Evolutionary conservation across 495 filamentous ascomycete species (phyloP).

Genomic region (Oidiodendron maius): DNA sequence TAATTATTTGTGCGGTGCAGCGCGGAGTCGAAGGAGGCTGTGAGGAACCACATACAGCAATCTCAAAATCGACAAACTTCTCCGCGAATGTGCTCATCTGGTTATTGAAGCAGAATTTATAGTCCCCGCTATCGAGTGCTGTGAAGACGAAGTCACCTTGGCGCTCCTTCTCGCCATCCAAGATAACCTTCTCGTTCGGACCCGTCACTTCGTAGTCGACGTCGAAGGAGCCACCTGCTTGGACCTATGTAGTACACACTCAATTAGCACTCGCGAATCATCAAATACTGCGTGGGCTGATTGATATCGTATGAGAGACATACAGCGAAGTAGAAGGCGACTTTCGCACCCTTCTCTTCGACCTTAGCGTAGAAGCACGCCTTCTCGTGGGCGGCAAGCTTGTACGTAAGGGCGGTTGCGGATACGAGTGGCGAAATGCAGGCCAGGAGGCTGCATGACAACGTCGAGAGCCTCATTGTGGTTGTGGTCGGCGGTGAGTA

Average conservation of each 20-base stretch:
- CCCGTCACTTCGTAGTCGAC: conserved; percentile 86
- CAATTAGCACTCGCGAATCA: background rate
- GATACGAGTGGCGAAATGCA: conserved; percentile 51
- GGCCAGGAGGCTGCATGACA: conserved; percentile 56
- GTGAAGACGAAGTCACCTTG: conserved; percentile 99
- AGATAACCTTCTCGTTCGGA: conserved; percentile 73
- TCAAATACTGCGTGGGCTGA: background rate
- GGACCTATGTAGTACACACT: conserved; percentile 52
- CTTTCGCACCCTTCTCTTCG: conserved; percentile 70
- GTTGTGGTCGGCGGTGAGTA: background rate
- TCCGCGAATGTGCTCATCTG: conserved; percentile 97
- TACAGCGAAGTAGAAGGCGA: conserved; percentile 99
- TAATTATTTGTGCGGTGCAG: background rate
- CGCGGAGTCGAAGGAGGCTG: background rate
- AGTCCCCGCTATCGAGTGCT: conserved; percentile 86
- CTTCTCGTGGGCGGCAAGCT: conserved; percentile 82
- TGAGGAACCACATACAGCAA: conserved; percentile 79
- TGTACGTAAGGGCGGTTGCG: conserved; percentile 92
- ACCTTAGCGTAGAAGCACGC: conserved; percentile 89
- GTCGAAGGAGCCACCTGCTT: conserved; percentile 95
- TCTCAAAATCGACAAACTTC: conserved; percentile 98
- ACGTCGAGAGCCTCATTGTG: conserved; percentile 44
- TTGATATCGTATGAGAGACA: conserved; percentile 22
- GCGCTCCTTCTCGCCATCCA: conserved; percentile 86
- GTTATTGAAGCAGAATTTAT: conserved; percentile 97